These are phyloP conservation scores for Quercus tomentella DNA, from an alignment of 331 rosid genomes.

Conservation along the genomic window DNA sequence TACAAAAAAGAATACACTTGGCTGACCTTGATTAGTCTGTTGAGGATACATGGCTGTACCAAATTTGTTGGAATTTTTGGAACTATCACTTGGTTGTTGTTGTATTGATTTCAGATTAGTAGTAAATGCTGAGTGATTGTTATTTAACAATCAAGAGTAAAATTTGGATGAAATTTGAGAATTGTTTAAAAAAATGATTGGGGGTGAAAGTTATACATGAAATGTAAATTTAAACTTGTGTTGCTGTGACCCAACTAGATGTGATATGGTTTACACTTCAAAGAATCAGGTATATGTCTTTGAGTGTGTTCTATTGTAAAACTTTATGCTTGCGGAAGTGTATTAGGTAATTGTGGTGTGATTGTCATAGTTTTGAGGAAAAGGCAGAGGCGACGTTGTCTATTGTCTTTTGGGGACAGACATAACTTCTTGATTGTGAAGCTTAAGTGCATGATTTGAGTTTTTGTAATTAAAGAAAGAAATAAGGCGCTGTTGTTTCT, in stretches of 20 bases:
- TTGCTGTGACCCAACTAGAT: not conserved
- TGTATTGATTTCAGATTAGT: too few relatives aligned
- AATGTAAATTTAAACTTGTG: not conserved
- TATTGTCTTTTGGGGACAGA: not conserved
- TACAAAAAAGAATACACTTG: too few relatives aligned
- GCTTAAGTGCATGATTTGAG: not conserved
- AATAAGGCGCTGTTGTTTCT: not conserved
- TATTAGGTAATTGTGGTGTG: not conserved
- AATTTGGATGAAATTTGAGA: not conserved
- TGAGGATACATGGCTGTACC: too few relatives aligned
- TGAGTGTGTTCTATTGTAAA: not conserved
- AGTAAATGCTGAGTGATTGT: too few relatives aligned
- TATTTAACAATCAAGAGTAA: not conserved
- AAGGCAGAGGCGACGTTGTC: not conserved
- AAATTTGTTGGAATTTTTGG: too few relatives aligned
- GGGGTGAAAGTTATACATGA: not conserved
- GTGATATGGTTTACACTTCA: too few relatives aligned
- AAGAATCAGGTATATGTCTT: not conserved
- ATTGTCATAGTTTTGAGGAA: not conserved
- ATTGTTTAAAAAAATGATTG: not conserved
- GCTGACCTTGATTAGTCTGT: too few relatives aligned
- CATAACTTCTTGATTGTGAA: not conserved
- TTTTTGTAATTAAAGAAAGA: not conserved
- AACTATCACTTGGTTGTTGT: too few relatives aligned
- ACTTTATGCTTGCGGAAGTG: not conserved